Percentiles rank a stretch among this genome's conserved stretches.
These are phyloP conservation scores for Effrenium voratum DNA, from an alignment of 73 alveolate species.

Conservation along the genomic window DNA sequence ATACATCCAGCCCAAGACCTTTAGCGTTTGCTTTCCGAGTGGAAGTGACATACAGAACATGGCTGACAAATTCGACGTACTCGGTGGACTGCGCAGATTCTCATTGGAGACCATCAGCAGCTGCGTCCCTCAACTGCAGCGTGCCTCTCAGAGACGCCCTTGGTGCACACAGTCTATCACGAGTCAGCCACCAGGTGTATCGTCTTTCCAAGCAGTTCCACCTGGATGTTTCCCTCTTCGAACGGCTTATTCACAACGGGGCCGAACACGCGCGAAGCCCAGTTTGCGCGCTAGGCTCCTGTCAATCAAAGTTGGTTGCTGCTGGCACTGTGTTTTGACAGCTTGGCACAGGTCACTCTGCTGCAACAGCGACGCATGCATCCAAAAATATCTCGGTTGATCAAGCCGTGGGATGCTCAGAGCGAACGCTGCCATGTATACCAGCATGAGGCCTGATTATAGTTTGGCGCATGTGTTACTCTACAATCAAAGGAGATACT, in stretches of 20 bases:
- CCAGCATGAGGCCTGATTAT: too few relatives aligned
- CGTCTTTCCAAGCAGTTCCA: conserved; percentile 97
- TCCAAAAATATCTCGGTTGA: conserved; percentile 95
- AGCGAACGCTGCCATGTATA: too few relatives aligned
- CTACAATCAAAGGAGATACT: too few relatives aligned
- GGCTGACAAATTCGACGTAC: background rate
- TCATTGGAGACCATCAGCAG: conserved; percentile 98
- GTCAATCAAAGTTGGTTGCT: background rate
- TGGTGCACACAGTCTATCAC: background rate
- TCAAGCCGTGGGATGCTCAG: conserved; percentile 42
- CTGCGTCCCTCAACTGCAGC: conserved; percentile 96
- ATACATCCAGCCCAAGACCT: too few relatives aligned
- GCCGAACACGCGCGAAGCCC: conserved; percentile 94
- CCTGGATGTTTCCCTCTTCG: conserved; percentile 97
- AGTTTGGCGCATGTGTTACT: too few relatives aligned
- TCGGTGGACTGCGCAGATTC: conserved; percentile 84
- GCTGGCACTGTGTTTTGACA: background rate
- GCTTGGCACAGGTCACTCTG: conserved; percentile 94
- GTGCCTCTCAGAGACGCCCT: conserved; percentile 53
- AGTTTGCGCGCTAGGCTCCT: background rate
- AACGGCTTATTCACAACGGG: conserved; percentile 97
- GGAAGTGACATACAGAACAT: background rate
- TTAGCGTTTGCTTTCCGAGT: too few relatives aligned
- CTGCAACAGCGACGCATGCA: conserved; percentile 97
- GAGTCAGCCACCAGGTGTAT: conserved; percentile 87